Base-by-base conservation (phyloP, 2,329 filamentous ascomycete genomes). In the Tolypocladium ovalisporum region DNA sequence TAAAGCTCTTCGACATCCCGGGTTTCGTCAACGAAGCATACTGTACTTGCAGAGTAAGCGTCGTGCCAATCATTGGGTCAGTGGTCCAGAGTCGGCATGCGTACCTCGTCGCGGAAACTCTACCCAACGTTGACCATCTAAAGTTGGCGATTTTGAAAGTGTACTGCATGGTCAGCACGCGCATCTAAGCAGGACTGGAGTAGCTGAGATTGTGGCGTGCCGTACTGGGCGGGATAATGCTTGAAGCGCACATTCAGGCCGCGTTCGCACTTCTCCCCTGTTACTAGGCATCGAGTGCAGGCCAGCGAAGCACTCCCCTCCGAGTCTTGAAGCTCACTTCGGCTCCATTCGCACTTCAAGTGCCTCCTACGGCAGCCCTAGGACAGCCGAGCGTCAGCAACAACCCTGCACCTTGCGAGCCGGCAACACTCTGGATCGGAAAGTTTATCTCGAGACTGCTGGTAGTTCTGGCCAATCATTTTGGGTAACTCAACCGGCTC, bases 191-290 rank as follows among this genome's bases (percentile, higher is more conserved):
- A 54, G 39, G n/a, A 27, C 7, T 17, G n/a, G 10, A 19, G 32
- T 13, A 19, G 13, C 12, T 17, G 40, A 27, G 39, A 4, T n/a
- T 32, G 55, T 54, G 35, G 52, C 53, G 27, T 24, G 15, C 17
- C 56, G 4, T 59, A 59, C 59, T 55, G 58, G 19, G 47, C 53
- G n/a, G 59, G 57, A 36, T 58, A 54, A 24, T 60, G 55, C 55
- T 60, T 62, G 57, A 62, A 62, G 12, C 61, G 60, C 17, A 40
- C 61, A 40, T 54, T 62, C 17, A 59, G 51, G 39, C 58, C 58
- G 35, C 55, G 62, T 47, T 39, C 57, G 54, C 56, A 61, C 37
- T 40, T 61, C 55, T 56, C 56, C 52, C 58, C 58, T 36, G 55
- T 56, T 40, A 58, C 42, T 29, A 55, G 54, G 40, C 61, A 61